Evolutionary conservation across 176 grass and related monocot genomes (phyloP).

Genomic region (Thinopyrum elongatum): DNA sequence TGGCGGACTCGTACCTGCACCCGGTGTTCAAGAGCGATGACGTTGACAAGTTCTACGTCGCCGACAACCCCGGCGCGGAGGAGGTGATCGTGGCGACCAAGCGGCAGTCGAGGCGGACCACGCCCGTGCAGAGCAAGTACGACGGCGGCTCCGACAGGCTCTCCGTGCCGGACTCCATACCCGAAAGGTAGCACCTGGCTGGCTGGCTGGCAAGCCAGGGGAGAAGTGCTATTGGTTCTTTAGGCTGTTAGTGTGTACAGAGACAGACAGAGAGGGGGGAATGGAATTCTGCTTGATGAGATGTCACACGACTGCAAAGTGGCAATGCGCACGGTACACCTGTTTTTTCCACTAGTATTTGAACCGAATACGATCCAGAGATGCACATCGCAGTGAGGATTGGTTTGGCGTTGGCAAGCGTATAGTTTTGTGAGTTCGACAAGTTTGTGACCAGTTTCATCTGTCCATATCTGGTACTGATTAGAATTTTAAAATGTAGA

Average conservation of each 20-base stretch:
- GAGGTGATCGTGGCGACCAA: conserved; percentile 85
- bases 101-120: conserved; percentile 72
- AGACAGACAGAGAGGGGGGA: not conserved
- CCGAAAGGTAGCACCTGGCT: conserved; percentile 17
- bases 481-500: no score
- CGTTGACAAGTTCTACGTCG: conserved; percentile 19
- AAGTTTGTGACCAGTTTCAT: not conserved
- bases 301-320: not conserved
- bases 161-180: conserved; percentile 40
- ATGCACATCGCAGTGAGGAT: not conserved
- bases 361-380: not conserved
- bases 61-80: conserved; percentile 32
- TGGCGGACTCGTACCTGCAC: conserved; percentile 64
- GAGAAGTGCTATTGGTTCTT: not conserved
- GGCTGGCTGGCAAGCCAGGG: not conserved
- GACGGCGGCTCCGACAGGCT: conserved; percentile 44
- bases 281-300: not conserved
- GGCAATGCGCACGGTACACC: not conserved
- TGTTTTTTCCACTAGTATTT: not conserved
- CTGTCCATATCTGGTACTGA: no score
- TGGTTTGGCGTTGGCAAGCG: not conserved
- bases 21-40: conserved; percentile 77
- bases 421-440: not conserved
- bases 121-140: conserved; percentile 63
- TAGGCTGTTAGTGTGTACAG: conserved; percentile 2